These are phyloP conservation scores for Ceratobasidium sp. DNA, from an alignment of 1,284 basidiomycete species.

Conservation along the genomic window DNA sequence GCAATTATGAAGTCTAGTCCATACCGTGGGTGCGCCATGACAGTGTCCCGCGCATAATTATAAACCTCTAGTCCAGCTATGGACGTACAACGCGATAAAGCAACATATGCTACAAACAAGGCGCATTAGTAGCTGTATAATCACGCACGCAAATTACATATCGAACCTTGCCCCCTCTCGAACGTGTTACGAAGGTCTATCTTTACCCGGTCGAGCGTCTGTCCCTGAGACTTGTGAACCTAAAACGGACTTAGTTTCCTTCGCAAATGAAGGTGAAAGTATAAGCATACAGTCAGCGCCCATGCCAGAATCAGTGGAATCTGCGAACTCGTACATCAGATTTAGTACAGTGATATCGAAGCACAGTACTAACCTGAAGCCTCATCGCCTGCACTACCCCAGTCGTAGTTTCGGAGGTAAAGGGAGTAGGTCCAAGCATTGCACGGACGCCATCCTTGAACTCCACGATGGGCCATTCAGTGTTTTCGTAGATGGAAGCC, in stretches of 20 bases:
- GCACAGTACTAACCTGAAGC: slow-evolving; percentile 49
- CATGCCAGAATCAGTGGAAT: slow-evolving; percentile 85
- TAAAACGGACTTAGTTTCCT: slow-evolving; percentile 63
- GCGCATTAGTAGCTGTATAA: neutral
- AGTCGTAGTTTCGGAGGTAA: slow-evolving; percentile 50
- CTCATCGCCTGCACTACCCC: slow-evolving; percentile 51
- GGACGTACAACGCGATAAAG: slow-evolving; percentile 54
- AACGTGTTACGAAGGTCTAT: slow-evolving; percentile 77
- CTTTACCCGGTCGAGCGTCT: slow-evolving; percentile 82
- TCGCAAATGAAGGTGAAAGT: neutral
- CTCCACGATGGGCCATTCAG: slow-evolving; percentile 46
- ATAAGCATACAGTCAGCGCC: slow-evolving; percentile 60
- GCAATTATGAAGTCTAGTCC: neutral
- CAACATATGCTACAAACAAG: slow-evolving; percentile 53
- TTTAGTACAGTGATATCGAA: too few species aligned
- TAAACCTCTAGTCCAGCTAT: slow-evolving; percentile 53
- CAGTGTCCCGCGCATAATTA: slow-evolving; percentile 50
- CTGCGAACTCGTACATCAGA: slow-evolving; percentile 58
- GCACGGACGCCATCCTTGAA: slow-evolving; percentile 38
- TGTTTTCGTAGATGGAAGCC: neutral
- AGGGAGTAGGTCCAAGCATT: slow-evolving; percentile 47
- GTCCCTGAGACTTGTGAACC: slow-evolving; percentile 88
- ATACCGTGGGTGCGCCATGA: slow-evolving; percentile 29
- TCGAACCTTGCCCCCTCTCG: slow-evolving; percentile 73
- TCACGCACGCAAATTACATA: neutral